phyloP scores from a whole-genome alignment of 768 basidiomycete species.

The Coprinopsis cinerea region DNA sequence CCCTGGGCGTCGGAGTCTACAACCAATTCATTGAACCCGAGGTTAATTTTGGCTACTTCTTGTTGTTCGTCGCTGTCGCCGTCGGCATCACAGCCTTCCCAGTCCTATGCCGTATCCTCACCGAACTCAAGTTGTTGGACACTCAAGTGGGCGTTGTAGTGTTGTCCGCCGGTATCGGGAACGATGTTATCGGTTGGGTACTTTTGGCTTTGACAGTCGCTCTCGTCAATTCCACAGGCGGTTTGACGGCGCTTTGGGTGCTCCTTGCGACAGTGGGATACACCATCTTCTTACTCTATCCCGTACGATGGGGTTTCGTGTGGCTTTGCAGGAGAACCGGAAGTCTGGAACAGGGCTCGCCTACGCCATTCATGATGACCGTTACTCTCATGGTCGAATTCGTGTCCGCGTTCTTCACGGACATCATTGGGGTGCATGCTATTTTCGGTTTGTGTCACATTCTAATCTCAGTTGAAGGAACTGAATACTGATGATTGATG shows the following conservation, averaged over 20 bases:
- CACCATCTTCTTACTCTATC: slow-evolving; percentile 59
- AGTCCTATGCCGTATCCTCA: slow-evolving; percentile 79
- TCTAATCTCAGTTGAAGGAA: slow-evolving; percentile 16
- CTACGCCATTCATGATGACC: slow-evolving; percentile 74
- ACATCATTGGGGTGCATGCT: slow-evolving; percentile 74
- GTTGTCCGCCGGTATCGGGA: slow-evolving; percentile 79
- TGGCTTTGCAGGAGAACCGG: slow-evolving; percentile 68
- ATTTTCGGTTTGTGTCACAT: slow-evolving; percentile 46
- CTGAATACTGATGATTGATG: background rate
- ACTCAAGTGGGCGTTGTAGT: slow-evolving; percentile 79
- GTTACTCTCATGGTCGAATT: slow-evolving; percentile 69
- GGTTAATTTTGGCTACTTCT: slow-evolving; percentile 74
- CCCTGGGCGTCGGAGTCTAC: slow-evolving; percentile 69
- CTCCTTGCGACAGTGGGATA: slow-evolving; percentile 63
- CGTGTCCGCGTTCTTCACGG: slow-evolving; percentile 75
- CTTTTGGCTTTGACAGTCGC: slow-evolving; percentile 81
- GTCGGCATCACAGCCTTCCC: slow-evolving; percentile 80
- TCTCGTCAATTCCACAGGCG: slow-evolving; percentile 70
- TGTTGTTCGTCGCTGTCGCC: slow-evolving; percentile 82
- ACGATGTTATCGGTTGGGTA: slow-evolving; percentile 76
- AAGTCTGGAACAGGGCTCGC: slow-evolving; percentile 65
- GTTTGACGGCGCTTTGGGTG: slow-evolving; percentile 75
- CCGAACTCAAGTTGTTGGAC: slow-evolving; percentile 74
- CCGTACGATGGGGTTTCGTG: slow-evolving; percentile 55
- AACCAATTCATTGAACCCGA: slow-evolving; percentile 50